Evolutionary conservation across 1,139 yeast species (phyloP).

Genomic region (Schwanniomyces etchellsii): DNA sequence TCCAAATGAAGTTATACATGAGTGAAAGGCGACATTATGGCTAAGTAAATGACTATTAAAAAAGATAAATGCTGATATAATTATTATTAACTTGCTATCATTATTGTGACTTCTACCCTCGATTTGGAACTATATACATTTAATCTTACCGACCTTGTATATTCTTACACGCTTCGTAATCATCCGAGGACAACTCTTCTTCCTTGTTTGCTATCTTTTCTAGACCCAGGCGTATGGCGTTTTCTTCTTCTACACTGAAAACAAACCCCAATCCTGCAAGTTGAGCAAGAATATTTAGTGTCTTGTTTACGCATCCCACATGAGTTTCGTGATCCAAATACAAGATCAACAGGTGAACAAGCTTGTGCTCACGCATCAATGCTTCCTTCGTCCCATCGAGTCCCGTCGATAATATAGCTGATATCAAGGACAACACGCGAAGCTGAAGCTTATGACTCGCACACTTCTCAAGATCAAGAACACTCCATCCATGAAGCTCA

Average conservation of each 20-base stretch:
- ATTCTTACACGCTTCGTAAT: conserved; percentile 44
- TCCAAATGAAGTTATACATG: conserved; percentile 36
- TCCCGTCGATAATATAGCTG: conserved; percentile 53
- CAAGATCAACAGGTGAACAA: conserved; percentile 32
- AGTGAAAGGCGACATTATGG: conserved; percentile 3
- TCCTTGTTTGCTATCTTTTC: conserved; percentile 34
- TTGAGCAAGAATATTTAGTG: conserved; percentile 47
- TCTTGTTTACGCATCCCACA: conserved; percentile 55
- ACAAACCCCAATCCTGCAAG: conserved; percentile 39
- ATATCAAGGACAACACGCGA: conserved; percentile 51
- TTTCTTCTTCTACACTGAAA: conserved; percentile 45
- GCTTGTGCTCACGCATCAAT: conserved; percentile 35
- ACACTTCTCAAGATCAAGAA: conserved; percentile 13
- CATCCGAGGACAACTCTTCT: conserved; percentile 50
- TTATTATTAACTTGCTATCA: too few relatives aligned
- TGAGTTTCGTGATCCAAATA: conserved; percentile 37
- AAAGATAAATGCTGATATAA: too few relatives aligned
- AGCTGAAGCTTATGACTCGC: conserved; percentile 38
- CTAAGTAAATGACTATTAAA: not conserved
- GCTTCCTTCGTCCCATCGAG: conserved; percentile 31
- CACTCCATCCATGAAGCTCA: conserved; percentile 58
- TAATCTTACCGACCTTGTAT: conserved; percentile 14
- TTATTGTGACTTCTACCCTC: too few relatives aligned
- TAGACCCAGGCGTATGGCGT: conserved; percentile 34
- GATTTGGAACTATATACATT: conserved; percentile 1